Evolutionary conservation across 345 rosid species (phyloP).

Genomic region (Salix koriyanagi): DNA sequence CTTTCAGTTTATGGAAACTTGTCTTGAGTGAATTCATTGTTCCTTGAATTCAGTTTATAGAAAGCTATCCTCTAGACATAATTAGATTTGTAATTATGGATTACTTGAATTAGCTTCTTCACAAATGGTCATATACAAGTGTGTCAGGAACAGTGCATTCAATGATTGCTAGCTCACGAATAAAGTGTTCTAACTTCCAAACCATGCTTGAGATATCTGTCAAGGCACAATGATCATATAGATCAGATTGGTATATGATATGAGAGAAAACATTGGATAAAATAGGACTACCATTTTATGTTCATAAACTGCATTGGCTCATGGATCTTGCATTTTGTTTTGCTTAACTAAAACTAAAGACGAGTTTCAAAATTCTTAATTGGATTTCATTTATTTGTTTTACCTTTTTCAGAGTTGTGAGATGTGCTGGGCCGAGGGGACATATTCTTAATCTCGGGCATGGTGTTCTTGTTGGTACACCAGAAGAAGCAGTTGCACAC

Average conservation of each 20-base stretch:
- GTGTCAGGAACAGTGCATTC: background rate
- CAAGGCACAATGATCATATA: background rate
- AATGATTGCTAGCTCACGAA: background rate
- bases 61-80: background rate
- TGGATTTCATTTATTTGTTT: background rate
- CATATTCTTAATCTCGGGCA: conserved; percentile 90
- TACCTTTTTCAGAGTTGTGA: conserved; percentile 61
- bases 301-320: background rate
- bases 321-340: conserved; percentile 4
- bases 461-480: conserved; percentile 90
- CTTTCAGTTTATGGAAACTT: background rate
- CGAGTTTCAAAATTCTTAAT: background rate
- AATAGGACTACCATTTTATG: background rate
- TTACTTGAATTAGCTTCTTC: background rate
- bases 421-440: conserved; percentile 73
- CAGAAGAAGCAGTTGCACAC: conserved; percentile 90
- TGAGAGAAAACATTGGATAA: background rate
- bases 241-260: background rate
- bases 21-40: background rate
- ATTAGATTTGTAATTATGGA: background rate
- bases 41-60: background rate
- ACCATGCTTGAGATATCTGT: background rate
- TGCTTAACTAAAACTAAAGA: background rate
- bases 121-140: background rate
- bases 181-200: background rate